Evolutionary conservation across 2,329 filamentous ascomycete genomes (phyloP), one percentile per base, ranked within the genome.

Genomic region (Cladophialophora bantiana): DNA sequence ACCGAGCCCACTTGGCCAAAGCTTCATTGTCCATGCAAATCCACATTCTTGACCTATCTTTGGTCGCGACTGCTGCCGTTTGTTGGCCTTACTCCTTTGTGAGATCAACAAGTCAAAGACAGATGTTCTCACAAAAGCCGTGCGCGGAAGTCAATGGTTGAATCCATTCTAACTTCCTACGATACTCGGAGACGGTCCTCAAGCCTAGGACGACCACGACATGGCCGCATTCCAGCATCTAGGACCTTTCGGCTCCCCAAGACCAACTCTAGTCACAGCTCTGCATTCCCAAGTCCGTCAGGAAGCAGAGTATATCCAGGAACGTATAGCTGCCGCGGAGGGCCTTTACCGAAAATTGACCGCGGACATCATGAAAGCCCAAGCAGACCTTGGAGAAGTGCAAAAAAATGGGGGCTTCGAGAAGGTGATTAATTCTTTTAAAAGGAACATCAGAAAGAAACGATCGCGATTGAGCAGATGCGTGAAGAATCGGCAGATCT

Each of bases 201-300:
- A 10, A 57, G 38, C 15, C 36, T n/a, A n/a, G 6, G n/a, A 38
- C 40, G 7, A 7, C 31, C 26, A 32, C 35, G 12, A 40, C 15
- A 66, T 66, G 64, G 32, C 40, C 9, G 12, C 15, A 18, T 35
- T 15, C 50, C 57, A 31, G 7, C 18, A 61, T 36, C n/a, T 38
- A 13, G 18, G 6, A 9, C 56, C 57, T 10, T 64, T 58, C 42
- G 15, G 26, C 13, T 20, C 38, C 9, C 12, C 31, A 9, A 48
- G 36, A 38, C 66, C 67, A 15, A 57, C 54, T 1, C 63, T 68
- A 7, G 65, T 60, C 52, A 68, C 63, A 10, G 34, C 45, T 13
- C 66, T 62, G 32, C 60, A 68, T 40, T 71, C 64, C 20, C 50
- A 36, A 36, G 54, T 71, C 12, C 68, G 67, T 32, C 70, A 72